These are phyloP conservation scores for Carnegiea gigantea DNA, from an alignment of 179 eudicot species.

Conservation along the genomic window DNA sequence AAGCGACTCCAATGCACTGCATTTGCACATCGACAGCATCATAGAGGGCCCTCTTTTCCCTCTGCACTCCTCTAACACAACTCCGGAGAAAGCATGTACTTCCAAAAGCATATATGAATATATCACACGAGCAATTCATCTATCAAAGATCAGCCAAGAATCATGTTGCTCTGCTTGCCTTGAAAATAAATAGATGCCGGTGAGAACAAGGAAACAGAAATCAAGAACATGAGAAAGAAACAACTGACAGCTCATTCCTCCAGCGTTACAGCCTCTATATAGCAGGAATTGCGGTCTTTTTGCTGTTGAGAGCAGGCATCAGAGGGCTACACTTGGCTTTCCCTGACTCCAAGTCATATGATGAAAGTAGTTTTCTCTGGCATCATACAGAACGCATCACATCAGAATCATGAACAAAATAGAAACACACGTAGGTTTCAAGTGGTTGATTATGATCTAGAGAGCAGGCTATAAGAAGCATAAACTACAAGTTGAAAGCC, in stretches of 20 bases:
- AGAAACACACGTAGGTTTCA: too few relatives aligned
- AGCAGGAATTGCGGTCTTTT: constrained; percentile 39
- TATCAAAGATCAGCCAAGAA: neutral
- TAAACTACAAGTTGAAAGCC: too few relatives aligned
- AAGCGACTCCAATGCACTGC: neutral
- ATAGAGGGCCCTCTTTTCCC: too few relatives aligned
- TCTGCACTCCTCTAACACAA: neutral
- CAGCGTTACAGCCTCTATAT: constrained; percentile 18
- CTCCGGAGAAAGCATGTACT: neutral
- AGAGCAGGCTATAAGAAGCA: too few relatives aligned
- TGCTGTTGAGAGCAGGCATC: constrained; percentile 21
- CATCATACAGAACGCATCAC: too few relatives aligned
- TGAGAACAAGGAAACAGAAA: neutral
- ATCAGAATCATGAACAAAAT: too few relatives aligned
- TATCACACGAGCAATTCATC: neutral
- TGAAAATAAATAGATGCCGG: neutral
- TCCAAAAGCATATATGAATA: neutral
- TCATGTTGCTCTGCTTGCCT: neutral
- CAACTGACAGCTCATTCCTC: neutral
- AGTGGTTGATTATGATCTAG: too few relatives aligned
- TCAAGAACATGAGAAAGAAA: neutral
- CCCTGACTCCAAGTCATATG: constrained; percentile 39
- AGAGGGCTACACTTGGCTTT: constrained; percentile 30
- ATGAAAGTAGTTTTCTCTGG: constrained; percentile 23
- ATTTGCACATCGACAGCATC: too few relatives aligned